These are phyloP conservation scores for Aspergillus nanangensis DNA, from an alignment of 495 filamentous ascomycete genomes.

Conservation along the genomic window DNA sequence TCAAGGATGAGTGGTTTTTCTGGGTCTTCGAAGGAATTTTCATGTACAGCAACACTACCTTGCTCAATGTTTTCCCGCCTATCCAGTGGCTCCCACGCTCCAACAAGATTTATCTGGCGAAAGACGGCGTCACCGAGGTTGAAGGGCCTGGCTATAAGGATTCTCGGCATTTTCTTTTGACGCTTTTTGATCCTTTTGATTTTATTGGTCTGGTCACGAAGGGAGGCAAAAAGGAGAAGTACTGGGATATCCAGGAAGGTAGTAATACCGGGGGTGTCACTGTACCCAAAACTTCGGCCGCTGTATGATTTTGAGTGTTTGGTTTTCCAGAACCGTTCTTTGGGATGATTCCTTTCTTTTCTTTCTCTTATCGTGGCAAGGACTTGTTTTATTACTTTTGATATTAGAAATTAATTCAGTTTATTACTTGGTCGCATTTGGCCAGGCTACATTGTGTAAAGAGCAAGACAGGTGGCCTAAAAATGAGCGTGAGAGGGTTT, in stretches of 20 bases:
- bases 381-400: no score
- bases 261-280: neutral
- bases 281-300: neutral
- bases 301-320: neutral
- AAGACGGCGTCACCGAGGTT: slow-evolving; percentile 63
- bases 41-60: slow-evolving; percentile 58
- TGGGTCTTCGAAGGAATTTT: slow-evolving; percentile 64
- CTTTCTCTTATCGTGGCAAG: no score
- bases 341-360: no score
- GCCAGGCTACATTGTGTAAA: no score
- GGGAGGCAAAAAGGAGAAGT: slow-evolving; percentile 44
- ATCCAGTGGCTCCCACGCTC: slow-evolving; percentile 55
- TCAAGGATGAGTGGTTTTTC: slow-evolving; percentile 69
- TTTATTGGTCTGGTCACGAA: slow-evolving; percentile 51
- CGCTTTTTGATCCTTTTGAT: slow-evolving; percentile 66
- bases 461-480: no score
- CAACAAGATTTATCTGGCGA: slow-evolving; percentile 59
- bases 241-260: slow-evolving; percentile 43
- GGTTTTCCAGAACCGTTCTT: no score
- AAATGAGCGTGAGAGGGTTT: no score
- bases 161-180: slow-evolving; percentile 44
- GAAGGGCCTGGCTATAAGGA: slow-evolving; percentile 61
- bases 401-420: no score
- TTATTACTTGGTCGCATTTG: no score
- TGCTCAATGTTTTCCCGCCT: slow-evolving; percentile 63